Evolutionary conservation across 1,284 basidiomycete species (phyloP).

Genomic region (Calocybe gambosa): DNA sequence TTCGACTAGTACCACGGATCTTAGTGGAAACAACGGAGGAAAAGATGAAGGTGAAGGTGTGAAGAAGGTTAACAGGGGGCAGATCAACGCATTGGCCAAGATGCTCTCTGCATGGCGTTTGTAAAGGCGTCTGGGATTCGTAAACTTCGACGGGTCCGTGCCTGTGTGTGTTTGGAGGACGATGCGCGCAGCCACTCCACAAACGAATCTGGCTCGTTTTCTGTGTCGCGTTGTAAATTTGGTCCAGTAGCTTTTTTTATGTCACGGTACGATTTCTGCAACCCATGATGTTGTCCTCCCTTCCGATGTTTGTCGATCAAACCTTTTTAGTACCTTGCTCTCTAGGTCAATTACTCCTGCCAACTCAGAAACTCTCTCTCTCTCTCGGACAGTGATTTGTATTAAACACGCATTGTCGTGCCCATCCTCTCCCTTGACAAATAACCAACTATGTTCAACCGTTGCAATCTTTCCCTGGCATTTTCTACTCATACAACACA

Average conservation of each 20-base stretch:
- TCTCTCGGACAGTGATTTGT: slow-evolving; percentile 13
- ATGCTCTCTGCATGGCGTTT: slow-evolving; percentile 74
- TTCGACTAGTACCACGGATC: slow-evolving; percentile 64
- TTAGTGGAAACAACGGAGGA: slow-evolving; percentile 31
- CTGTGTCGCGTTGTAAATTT: slow-evolving; percentile 37
- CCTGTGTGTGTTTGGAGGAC: slow-evolving; percentile 8
- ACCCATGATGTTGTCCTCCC: slow-evolving; percentile 18
- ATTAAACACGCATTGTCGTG: slow-evolving; percentile 16
- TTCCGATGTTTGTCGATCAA: slow-evolving; percentile 14
- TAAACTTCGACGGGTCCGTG: slow-evolving; percentile 16
- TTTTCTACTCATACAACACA: slow-evolving; percentile 24
- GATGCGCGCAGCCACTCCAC: slow-evolving; percentile 11
- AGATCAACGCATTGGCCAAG: slow-evolving; percentile 79
- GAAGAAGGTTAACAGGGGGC: slow-evolving; percentile 78
- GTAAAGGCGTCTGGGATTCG: slow-evolving; percentile 26
- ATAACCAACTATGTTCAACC: slow-evolving; percentile 26
- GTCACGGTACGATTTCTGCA: slow-evolving; percentile 33
- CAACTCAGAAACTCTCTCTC: background rate
- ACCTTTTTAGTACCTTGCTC: background rate
- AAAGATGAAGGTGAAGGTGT: slow-evolving; percentile 47
- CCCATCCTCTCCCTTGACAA: slow-evolving; percentile 17
- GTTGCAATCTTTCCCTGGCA: slow-evolving; percentile 25
- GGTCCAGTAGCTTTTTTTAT: slow-evolving; percentile 40
- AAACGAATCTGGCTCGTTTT: slow-evolving; percentile 22
- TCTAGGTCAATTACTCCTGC: background rate